phyloP scores from a whole-genome alignment of 2,329 filamentous ascomycete genomes.

The Fonsecaea multimorphosa region DNA sequence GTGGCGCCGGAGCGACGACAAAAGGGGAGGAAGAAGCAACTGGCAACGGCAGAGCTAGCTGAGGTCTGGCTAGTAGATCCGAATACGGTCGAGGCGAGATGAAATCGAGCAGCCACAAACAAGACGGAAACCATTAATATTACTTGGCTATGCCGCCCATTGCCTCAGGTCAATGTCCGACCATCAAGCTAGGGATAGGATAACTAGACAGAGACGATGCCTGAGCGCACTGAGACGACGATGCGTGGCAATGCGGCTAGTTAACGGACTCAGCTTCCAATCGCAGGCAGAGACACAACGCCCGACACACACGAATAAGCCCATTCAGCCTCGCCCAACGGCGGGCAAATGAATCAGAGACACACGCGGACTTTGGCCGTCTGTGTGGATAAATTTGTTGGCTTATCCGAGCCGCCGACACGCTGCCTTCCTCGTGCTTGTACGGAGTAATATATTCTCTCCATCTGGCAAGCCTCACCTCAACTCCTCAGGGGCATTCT shows the following conservation, averaged over 20 bases:
- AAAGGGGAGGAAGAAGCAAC: background rate
- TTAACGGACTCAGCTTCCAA: slow-evolving; percentile 8
- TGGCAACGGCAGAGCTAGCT: background rate
- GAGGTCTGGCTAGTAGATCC: slow-evolving; percentile 10
- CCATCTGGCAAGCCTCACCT: background rate
- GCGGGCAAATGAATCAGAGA: background rate
- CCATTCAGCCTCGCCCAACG: background rate
- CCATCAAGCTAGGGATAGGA: slow-evolving; percentile 9
- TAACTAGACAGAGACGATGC: background rate
- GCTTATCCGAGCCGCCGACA: background rate
- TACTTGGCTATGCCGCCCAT: background rate
- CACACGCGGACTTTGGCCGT: background rate
- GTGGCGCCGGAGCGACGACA: slow-evolving; percentile 21
- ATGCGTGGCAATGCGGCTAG: background rate
- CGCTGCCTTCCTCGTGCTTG: background rate
- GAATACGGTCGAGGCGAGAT: slow-evolving; percentile 13
- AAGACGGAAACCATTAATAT: background rate
- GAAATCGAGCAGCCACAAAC: slow-evolving; percentile 6
- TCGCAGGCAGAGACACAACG: background rate
- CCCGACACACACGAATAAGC: background rate
- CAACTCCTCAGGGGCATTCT: background rate
- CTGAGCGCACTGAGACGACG: background rate
- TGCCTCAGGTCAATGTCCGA: slow-evolving; percentile 24
- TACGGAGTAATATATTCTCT: background rate
- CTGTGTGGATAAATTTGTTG: background rate